phyloP scores from a whole-genome alignment of 495 filamentous ascomycete genomes.

The Clavariopsis aquatica region DNA sequence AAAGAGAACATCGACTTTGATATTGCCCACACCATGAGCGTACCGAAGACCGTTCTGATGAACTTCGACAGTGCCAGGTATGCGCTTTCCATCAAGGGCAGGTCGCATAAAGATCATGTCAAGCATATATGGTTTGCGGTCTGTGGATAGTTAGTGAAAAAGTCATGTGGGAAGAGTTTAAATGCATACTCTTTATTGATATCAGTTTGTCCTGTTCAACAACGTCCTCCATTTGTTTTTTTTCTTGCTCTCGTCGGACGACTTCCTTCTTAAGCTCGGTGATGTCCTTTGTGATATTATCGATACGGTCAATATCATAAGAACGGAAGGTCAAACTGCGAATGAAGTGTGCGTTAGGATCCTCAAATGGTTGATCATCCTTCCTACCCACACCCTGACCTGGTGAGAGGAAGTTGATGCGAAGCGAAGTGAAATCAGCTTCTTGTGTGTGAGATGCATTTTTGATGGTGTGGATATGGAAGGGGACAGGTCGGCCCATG shows the following conservation, averaged over 20 bases:
- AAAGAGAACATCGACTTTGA: conserved; percentile 91
- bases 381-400: conserved; percentile 97
- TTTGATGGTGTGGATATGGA: conserved; percentile 99
- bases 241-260: conserved; percentile 89
- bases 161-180: background rate
- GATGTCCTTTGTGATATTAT: conserved; percentile 85
- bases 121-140: conserved; percentile 81
- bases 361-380: conserved; percentile 98
- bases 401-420: conserved; percentile 96
- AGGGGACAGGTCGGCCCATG: conserved; percentile 96
- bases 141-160: conserved; percentile 46
- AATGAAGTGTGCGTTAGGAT: conserved; percentile 91
- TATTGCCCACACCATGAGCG: conserved; percentile 78
- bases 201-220: conserved; percentile 97
- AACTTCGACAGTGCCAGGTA: conserved; percentile 92
- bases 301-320: conserved; percentile 80
- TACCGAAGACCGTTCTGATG: conserved; percentile 99
- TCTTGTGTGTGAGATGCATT: conserved; percentile 64
- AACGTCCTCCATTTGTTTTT: conserved; percentile 99
- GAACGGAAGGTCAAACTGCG: conserved; percentile 93
- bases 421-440: conserved; percentile 86
- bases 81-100: conserved; percentile 90
- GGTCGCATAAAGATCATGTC: conserved; percentile 93
- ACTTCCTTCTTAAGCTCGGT: conserved; percentile 90
- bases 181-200: conserved; percentile 55